A percentile compares a stretch with the other conserved stretches of the same genome.
phyloP scores from a whole-genome alignment of 139 green algal genomes.

The Tetraselmis chui region DNA sequence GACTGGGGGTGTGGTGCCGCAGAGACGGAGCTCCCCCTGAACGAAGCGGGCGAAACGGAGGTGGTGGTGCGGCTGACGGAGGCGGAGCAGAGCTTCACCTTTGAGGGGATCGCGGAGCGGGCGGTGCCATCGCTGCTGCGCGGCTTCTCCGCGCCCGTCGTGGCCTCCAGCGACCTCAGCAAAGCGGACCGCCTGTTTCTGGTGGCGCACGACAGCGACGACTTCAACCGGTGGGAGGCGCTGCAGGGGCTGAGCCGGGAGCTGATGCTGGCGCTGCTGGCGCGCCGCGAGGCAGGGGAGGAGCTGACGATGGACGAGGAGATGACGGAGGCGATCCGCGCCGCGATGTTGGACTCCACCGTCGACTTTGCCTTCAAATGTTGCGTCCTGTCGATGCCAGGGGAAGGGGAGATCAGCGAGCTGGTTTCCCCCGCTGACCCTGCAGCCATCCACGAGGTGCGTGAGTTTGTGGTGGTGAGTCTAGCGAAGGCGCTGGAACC shows the following conservation, averaged over 20 bases:
- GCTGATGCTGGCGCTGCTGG: constrained; percentile 5
- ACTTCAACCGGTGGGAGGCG: constrained; percentile 72
- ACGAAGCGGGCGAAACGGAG: constrained; percentile 31
- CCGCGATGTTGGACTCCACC: not conserved
- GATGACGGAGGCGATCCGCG: not conserved
- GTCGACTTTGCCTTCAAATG: constrained; percentile 6
- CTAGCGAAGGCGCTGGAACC: not conserved
- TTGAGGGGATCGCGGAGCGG: constrained; percentile 40
- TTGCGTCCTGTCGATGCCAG: constrained; percentile 1
- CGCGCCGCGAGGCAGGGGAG: not conserved
- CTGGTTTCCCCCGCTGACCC: not conserved
- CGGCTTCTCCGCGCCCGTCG: constrained; percentile 87
- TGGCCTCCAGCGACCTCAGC: not conserved
- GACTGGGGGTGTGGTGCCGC: not conserved
- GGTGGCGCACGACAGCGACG: constrained; percentile 84
- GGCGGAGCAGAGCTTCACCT: constrained; percentile 48
- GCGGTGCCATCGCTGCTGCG: constrained; percentile 86
- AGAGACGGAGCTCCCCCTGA: constrained; percentile 60
- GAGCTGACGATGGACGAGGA: constrained; percentile 1
- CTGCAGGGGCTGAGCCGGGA: not conserved
- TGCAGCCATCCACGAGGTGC: constrained; percentile 3
- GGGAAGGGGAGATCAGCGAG: constrained; percentile 4
- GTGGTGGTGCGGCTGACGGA: constrained; percentile 57
- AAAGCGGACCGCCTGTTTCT: constrained; percentile 81
- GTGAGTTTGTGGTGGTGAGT: constrained; percentile 4